Conservation (phyloP, 2,329 filamentous ascomycete species). For the Botrytis aclada region DNA sequence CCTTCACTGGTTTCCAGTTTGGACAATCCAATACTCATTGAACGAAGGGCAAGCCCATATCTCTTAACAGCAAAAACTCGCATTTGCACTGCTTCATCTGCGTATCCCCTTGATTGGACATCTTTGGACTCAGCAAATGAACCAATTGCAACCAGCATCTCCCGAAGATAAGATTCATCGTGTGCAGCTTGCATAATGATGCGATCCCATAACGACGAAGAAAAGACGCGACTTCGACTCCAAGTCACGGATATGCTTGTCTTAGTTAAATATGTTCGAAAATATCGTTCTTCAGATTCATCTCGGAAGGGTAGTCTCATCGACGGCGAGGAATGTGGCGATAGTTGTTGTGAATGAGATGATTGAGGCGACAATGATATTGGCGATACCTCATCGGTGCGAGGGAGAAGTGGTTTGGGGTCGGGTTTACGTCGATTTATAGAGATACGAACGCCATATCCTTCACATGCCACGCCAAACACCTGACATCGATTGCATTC, state of each 20-base stretch:
- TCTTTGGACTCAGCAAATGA: slow-evolving; percentile 42
- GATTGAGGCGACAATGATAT: not conserved
- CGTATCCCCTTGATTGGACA: not conserved
- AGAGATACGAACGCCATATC: slow-evolving; percentile 10
- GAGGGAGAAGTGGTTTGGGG: not conserved
- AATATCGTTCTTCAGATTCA: slow-evolving; percentile 43
- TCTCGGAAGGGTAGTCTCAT: slow-evolving; percentile 30
- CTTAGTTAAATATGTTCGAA: slow-evolving; percentile 14
- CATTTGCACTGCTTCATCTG: slow-evolving; percentile 5
- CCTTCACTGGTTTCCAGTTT: not conserved
- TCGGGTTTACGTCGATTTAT: not conserved
- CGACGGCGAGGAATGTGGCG: slow-evolving; percentile 3
- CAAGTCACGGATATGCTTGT: slow-evolving; percentile 43
- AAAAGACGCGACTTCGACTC: slow-evolving; percentile 49
- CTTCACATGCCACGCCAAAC: slow-evolving; percentile 16
- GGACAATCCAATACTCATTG: slow-evolving; percentile 12
- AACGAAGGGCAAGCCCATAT: slow-evolving; percentile 20
- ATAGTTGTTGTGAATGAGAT: not conserved
- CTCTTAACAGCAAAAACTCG: slow-evolving; percentile 15
- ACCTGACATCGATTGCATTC: slow-evolving; percentile 10
- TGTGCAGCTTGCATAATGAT: slow-evolving; percentile 62
- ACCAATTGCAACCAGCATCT: slow-evolving; percentile 62
- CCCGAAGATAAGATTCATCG: slow-evolving; percentile 54
- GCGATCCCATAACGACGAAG: slow-evolving; percentile 57
- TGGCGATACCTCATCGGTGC: not conserved